phyloP scores from a whole-genome alignment of 176 grass and related monocot genomes.

The Otatea glauca region DNA sequence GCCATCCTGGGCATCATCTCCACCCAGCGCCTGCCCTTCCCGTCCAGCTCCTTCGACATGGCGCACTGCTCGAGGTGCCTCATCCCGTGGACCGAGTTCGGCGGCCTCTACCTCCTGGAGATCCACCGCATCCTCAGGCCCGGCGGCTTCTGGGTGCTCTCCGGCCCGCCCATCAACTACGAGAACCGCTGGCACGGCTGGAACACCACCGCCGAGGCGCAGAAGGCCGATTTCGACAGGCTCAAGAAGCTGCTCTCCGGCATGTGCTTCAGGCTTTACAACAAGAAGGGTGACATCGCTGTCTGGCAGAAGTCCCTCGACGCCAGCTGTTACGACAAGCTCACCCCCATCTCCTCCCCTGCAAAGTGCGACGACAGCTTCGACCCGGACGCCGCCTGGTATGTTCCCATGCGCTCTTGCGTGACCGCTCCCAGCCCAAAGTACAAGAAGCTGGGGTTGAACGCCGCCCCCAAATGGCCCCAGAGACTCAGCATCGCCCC shows the following conservation, averaged over 20 bases:
- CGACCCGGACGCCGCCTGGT: slow-evolving; percentile 85
- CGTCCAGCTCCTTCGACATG: slow-evolving; percentile 85
- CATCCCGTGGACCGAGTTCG: slow-evolving; percentile 90
- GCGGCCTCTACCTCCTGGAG: slow-evolving; percentile 88
- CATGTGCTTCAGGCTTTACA: slow-evolving; percentile 96
- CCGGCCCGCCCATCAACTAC: slow-evolving; percentile 94
- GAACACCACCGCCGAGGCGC: slow-evolving; percentile 86
- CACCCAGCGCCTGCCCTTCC: slow-evolving; percentile 89
- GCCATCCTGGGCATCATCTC: slow-evolving; percentile 92
- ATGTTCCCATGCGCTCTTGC: slow-evolving; percentile 84
- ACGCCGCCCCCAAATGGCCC: slow-evolving; percentile 78
- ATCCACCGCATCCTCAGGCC: slow-evolving; percentile 83
- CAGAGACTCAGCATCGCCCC: slow-evolving; percentile 61
- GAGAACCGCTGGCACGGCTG: slow-evolving; percentile 93
- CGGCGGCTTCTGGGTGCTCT: slow-evolving; percentile 89
- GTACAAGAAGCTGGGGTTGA: slow-evolving; percentile 60
- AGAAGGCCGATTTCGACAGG: slow-evolving; percentile 74
- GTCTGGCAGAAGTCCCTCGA: slow-evolving; percentile 81
- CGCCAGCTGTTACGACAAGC: slow-evolving; percentile 74
- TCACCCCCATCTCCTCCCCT: slow-evolving; percentile 61
- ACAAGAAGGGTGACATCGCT: slow-evolving; percentile 87
- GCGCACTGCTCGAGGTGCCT: slow-evolving; percentile 95
- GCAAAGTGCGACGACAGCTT: slow-evolving; percentile 91
- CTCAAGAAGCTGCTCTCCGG: slow-evolving; percentile 66
- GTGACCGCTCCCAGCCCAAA: slow-evolving; percentile 58